These are phyloP conservation scores for Teratosphaeria destructans DNA, from an alignment of 2,329 filamentous ascomycete genomes.

Conservation along the genomic window DNA sequence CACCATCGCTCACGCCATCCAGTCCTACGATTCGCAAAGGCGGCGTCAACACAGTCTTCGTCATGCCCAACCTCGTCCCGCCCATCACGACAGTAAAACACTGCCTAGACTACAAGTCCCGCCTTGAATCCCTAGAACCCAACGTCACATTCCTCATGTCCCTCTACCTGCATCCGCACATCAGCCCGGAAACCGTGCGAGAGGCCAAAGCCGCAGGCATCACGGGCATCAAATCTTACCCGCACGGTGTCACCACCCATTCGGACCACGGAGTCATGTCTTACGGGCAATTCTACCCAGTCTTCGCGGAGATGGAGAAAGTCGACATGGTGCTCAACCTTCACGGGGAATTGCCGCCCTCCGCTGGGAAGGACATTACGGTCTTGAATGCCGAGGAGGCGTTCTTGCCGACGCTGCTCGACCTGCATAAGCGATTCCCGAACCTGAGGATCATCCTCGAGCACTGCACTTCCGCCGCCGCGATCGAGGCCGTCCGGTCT, in stretches of 20 bases:
- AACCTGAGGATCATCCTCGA: constrained; percentile 58
- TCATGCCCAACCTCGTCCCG: constrained; percentile 44
- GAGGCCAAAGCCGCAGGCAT: constrained; percentile 65
- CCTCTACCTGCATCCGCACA: constrained; percentile 39
- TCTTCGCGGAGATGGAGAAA: constrained; percentile 83
- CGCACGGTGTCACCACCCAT: constrained; percentile 48
- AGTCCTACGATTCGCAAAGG: constrained; percentile 41
- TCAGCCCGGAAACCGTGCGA: constrained; percentile 47
- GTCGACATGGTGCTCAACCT: constrained; percentile 78
- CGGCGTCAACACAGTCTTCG: constrained; percentile 44
- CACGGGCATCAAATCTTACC: constrained; percentile 61
- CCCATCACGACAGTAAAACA: constrained; percentile 40
- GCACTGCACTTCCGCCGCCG: constrained; percentile 79
- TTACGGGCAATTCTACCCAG: constrained; percentile 61
- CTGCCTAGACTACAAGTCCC: constrained; percentile 36
- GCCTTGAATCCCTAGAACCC: constrained; percentile 35
- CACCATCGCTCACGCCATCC: not conserved
- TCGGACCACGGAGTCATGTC: constrained; percentile 58
- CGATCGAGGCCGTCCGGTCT: constrained; percentile 63
- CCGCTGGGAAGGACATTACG: constrained; percentile 29
- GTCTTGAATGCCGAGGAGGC: constrained; percentile 58
- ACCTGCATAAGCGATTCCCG: constrained; percentile 66
- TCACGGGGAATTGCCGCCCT: constrained; percentile 73
- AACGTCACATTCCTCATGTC: constrained; percentile 43
- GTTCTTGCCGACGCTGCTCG: constrained; percentile 71